Evolutionary conservation across 1,139 yeast genomes (phyloP).

Genomic region (Geotrichum citri-aurantii): DNA sequence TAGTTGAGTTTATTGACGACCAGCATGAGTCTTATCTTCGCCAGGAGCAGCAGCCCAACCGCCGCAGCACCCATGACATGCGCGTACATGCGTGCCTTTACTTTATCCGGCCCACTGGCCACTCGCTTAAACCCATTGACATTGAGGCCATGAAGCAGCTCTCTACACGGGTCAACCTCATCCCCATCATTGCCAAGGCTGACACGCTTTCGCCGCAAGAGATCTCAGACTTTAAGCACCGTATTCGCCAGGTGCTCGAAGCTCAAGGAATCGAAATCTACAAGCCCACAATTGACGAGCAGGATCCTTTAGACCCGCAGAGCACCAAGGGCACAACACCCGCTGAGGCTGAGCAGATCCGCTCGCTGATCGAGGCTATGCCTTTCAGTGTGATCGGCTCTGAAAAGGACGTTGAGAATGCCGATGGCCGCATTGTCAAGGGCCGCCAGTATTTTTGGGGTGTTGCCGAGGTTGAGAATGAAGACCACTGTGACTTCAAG

Average conservation of each 20-base stretch:
- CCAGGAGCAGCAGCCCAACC: slow-evolving; percentile 91
- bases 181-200: slow-evolving; percentile 92
- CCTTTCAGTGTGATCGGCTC: slow-evolving; percentile 94
- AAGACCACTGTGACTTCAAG: slow-evolving; percentile 90
- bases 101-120: slow-evolving; percentile 95
- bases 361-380: slow-evolving; percentile 81
- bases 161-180: slow-evolving; percentile 82
- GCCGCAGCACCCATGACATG: slow-evolving; percentile 56
- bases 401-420: slow-evolving; percentile 73
- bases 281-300: slow-evolving; percentile 58
- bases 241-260: slow-evolving; percentile 82
- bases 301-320: slow-evolving; percentile 22
- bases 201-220: slow-evolving; percentile 86
- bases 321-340: slow-evolving; percentile 27
- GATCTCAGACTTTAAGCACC: slow-evolving; percentile 70
- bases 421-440: slow-evolving; percentile 68
- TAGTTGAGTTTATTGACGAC: slow-evolving; percentile 90
- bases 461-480: slow-evolving; percentile 93
- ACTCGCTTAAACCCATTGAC: slow-evolving; percentile 87
- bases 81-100: slow-evolving; percentile 94
- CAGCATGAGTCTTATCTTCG: slow-evolving; percentile 93
- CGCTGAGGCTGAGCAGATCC: slow-evolving; percentile 55
- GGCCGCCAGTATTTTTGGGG: slow-evolving; percentile 99
- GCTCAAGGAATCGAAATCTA: slow-evolving; percentile 89
- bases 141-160: slow-evolving; percentile 88